phyloP scores from a whole-genome alignment of 306 rosid species.

The Malus sylvestris region DNA sequence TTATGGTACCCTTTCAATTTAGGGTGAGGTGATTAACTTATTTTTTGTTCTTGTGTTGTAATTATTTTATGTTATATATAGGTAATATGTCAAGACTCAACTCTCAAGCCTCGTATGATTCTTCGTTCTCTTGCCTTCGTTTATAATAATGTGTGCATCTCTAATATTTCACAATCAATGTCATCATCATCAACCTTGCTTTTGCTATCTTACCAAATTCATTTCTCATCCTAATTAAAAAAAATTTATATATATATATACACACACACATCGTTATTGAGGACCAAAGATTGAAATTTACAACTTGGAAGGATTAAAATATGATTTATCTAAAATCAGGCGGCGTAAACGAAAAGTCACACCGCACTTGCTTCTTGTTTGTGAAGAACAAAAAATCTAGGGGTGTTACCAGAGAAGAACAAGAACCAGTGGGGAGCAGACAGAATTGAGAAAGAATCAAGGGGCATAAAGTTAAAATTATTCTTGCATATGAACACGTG shows the following conservation, averaged over 20 bases:
- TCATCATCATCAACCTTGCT: neutral
- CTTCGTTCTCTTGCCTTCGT: no score
- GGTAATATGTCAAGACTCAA: no score
- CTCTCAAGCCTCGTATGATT: no score
- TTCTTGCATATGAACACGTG: neutral
- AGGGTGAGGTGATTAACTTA: no score
- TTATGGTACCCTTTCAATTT: no score
- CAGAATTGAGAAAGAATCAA: neutral
- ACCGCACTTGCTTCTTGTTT: neutral
- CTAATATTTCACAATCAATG: slow-evolving; percentile 13
- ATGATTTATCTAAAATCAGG: neutral
- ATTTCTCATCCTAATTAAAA: no score
- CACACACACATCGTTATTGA: no score
- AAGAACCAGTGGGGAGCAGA: neutral
- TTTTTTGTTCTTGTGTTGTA: no score
- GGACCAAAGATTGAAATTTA: neutral
- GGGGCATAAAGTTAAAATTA: neutral
- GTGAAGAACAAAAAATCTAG: neutral
- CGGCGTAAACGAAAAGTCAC: neutral
- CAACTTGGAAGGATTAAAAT: neutral
- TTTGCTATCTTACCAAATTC: neutral
- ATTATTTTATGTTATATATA: no score
- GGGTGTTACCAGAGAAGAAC: no score
- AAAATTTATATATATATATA: no score
- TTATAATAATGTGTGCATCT: slow-evolving; percentile 14